Conservation (phyloP, 495 filamentous ascomycete genomes). For the Podospora conica region DNA sequence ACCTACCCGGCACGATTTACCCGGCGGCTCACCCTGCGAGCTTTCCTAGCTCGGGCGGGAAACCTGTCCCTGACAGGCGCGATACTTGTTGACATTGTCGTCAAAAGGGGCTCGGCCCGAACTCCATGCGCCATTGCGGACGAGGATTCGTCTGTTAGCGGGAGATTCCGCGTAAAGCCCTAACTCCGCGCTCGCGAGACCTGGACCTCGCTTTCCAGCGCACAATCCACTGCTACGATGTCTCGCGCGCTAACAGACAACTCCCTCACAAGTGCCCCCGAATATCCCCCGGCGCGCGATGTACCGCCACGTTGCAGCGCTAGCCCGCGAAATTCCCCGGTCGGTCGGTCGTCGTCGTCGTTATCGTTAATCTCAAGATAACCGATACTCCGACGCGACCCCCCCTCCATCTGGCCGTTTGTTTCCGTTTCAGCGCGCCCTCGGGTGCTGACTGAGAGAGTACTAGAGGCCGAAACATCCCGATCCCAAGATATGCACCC, state of each 20-base stretch:
- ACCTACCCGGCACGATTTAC: constrained; percentile 12
- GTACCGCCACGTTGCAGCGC: neutral
- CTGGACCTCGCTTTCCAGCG: neutral
- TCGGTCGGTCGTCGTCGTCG: neutral
- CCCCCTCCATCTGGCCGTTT: neutral
- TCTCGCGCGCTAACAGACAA: neutral
- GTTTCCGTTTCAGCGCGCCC: neutral
- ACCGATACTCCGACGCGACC: neutral
- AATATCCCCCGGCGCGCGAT: neutral
- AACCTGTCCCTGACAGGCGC: neutral
- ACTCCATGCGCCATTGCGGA: neutral
- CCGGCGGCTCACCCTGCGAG: constrained; percentile 24
- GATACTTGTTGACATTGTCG: neutral
- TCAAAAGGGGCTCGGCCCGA: neutral
- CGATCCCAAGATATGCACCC: neutral
- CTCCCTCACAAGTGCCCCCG: too few species aligned
- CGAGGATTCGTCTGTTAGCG: neutral
- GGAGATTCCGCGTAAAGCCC: neutral
- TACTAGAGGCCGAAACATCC: neutral
- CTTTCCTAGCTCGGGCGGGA: constrained; percentile 13
- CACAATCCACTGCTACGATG: neutral
- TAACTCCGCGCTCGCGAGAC: neutral
- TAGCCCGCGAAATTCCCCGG: neutral
- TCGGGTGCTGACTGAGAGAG: neutral
- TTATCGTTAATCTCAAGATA: neutral